These are phyloP conservation scores for Scheffersomyces coipomensis DNA, from an alignment of 805 yeast species.

Conservation along the genomic window DNA sequence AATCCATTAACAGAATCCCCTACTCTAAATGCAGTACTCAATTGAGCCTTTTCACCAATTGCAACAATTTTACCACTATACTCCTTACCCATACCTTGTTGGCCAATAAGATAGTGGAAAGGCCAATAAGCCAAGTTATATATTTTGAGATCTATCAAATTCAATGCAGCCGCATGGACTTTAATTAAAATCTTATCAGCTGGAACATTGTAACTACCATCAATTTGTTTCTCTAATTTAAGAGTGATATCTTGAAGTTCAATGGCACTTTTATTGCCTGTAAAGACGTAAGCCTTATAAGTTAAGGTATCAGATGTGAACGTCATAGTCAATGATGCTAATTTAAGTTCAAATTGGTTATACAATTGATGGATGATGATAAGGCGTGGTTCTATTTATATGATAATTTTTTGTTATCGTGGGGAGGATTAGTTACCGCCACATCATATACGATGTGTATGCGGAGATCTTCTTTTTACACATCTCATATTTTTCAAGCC, in stretches of 20 bases:
- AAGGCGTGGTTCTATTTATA: too few species aligned
- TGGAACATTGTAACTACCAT: conserved; percentile 14
- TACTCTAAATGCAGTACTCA: conserved; percentile 15
- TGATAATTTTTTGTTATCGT: too few species aligned
- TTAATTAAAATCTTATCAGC: conserved; percentile 25
- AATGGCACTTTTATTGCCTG: conserved; percentile 12
- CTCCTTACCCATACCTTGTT: conserved; percentile 30
- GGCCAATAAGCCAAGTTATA: conserved; percentile 11
- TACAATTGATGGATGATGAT: too few species aligned
- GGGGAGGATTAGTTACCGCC: too few species aligned
- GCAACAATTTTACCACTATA: conserved; percentile 31
- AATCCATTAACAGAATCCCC: conserved; percentile 33
- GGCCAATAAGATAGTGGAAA: conserved; percentile 1
- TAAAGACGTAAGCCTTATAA: conserved; percentile 15
- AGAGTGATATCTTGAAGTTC: conserved; percentile 6
- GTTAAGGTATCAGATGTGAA: conserved; percentile 10
- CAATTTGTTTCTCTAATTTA: conserved; percentile 6
- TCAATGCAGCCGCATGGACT: conserved; percentile 29
- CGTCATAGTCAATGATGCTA: conserved; percentile 9
- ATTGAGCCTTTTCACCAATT: conserved; percentile 24
- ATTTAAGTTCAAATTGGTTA: too few species aligned
- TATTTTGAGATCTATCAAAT: conserved; percentile 30
- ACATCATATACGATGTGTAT: too few species aligned
- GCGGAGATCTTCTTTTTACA: too few species aligned
- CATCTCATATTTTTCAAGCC: too few species aligned